Conservation (phyloP, 2,329 filamentous ascomycete genomes). For the Clonostachys sp. region DNA sequence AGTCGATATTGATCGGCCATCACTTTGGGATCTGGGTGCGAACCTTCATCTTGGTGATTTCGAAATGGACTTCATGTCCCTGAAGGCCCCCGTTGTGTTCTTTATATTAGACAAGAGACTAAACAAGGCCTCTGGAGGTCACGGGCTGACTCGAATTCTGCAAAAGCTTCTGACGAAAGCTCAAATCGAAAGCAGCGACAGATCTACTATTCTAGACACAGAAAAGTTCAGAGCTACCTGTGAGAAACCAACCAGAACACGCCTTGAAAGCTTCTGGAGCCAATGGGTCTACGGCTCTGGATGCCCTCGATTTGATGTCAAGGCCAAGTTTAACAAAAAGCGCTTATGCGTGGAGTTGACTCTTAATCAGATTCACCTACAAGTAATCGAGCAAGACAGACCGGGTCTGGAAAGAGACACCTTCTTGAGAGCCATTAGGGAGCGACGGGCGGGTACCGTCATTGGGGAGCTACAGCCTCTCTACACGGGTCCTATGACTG, state of each 20-base stretch:
- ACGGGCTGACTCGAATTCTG: constrained; percentile 81
- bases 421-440: constrained; percentile 82
- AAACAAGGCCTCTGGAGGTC: constrained; percentile 75
- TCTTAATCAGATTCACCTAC: constrained; percentile 70
- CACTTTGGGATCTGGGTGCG: constrained; percentile 74
- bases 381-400: constrained; percentile 22
- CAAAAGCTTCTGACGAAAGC: constrained; percentile 82
- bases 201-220: constrained; percentile 70
- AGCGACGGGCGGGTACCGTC: constrained; percentile 66
- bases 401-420: constrained; percentile 61
- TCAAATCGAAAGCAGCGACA: constrained; percentile 55
- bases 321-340: constrained; percentile 95
- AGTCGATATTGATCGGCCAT: constrained; percentile 76
- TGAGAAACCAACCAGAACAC: constrained; percentile 83
- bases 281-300: constrained; percentile 91
- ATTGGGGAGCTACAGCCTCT: constrained; percentile 68
- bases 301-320: constrained; percentile 82
- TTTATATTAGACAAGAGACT: constrained; percentile 92
- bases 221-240: constrained; percentile 77
- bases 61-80: constrained; percentile 83
- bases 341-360: constrained; percentile 90
- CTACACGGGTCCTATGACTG: constrained; percentile 95
- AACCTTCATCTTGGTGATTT: constrained; percentile 75
- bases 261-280: constrained; percentile 84
- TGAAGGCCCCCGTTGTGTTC: constrained; percentile 87